These are phyloP conservation scores for Coemansia sp. DNA, from an alignment of 192 early-diverging fungal species.

Conservation along the genomic window DNA sequence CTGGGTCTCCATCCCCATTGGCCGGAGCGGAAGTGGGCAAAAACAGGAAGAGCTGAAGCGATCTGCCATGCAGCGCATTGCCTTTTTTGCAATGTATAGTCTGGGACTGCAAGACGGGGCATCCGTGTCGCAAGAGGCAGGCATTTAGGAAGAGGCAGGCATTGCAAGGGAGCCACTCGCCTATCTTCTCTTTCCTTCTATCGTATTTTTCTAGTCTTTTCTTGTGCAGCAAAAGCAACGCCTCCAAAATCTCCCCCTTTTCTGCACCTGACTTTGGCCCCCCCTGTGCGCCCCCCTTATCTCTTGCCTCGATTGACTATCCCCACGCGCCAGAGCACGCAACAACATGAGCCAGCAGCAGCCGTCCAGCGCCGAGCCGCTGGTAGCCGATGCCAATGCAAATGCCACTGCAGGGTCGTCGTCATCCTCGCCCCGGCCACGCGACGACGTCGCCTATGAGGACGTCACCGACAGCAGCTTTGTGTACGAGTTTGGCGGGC, in stretches of 20 bases:
- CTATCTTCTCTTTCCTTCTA: too few relatives aligned
- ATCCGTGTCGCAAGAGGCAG: too few relatives aligned
- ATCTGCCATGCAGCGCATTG: background rate
- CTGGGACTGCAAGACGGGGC: background rate
- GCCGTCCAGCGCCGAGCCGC: conserved; percentile 3
- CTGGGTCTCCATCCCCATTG: too few relatives aligned
- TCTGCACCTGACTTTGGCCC: too few relatives aligned
- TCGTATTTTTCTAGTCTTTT: too few relatives aligned
- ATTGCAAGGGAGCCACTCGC: too few relatives aligned
- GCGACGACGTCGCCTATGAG: conserved; percentile 55
- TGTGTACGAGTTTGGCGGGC: conserved; percentile 74
- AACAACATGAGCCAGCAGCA: background rate
- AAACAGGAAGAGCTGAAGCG: background rate
- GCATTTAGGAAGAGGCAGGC: too few relatives aligned
- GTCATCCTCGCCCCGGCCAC: conserved; percentile 27
- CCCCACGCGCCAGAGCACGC: background rate
- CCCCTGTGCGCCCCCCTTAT: too few relatives aligned
- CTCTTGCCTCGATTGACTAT: background rate
- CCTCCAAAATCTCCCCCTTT: too few relatives aligned
- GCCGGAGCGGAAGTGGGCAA: background rate
- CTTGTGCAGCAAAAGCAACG: too few relatives aligned
- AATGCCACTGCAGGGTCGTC: conserved; percentile 1
- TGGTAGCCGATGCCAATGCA: too few relatives aligned
- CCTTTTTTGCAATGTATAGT: background rate
- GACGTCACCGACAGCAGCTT: conserved; percentile 62